These are phyloP conservation scores for Aspergillus fijiensis DNA, from an alignment of 2,329 filamentous ascomycete genomes.

Conservation along the genomic window DNA sequence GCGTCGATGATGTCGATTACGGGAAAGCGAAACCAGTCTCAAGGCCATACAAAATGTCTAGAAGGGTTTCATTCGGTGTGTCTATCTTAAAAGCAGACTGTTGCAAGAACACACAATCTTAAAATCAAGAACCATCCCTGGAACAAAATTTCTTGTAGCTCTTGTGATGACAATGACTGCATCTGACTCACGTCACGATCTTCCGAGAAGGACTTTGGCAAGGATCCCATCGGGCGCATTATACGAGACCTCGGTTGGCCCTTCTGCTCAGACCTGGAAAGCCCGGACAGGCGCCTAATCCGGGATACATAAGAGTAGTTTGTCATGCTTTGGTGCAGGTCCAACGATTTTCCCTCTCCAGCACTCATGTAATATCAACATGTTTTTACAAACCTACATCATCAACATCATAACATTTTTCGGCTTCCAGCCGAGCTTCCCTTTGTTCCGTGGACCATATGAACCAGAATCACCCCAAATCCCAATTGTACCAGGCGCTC, in stretches of 20 bases:
- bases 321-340: neutral
- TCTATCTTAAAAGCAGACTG: neutral
- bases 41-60: too few species aligned
- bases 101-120: neutral
- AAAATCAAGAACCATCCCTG: neutral
- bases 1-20: too few species aligned
- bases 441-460: neutral
- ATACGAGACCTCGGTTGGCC: neutral
- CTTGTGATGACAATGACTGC: neutral
- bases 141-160: neutral
- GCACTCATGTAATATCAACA: neutral
- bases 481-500: neutral
- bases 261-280: neutral
- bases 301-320: neutral
- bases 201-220: neutral
- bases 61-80: too few species aligned
- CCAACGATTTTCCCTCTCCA: neutral
- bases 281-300: neutral
- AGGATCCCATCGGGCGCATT: neutral
- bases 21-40: too few species aligned
- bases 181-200: neutral
- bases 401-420: conserved; percentile 2
- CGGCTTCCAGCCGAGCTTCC: neutral
- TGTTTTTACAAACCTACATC: conserved; percentile 7
- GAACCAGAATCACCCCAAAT: neutral